phyloP scores from a whole-genome alignment of 371 early-diverging fungal species.

The Globomyces sp. region DNA sequence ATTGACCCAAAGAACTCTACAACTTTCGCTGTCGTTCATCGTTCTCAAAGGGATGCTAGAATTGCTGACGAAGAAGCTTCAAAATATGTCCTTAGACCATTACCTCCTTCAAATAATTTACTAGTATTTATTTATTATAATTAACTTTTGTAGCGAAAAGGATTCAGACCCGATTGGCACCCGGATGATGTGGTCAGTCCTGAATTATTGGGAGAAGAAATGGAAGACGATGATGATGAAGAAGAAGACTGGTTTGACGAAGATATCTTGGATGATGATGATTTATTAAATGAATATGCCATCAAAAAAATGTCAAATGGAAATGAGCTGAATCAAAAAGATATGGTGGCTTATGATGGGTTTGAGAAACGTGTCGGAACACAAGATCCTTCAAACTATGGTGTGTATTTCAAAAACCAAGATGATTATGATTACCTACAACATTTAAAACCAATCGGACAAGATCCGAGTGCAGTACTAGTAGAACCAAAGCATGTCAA shows the following conservation, averaged over 20 bases:
- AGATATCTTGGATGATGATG: constrained; percentile 13
- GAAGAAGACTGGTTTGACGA: constrained; percentile 26
- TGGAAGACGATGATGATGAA: constrained; percentile 24
- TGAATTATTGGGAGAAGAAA: constrained; percentile 21
- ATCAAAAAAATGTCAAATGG: neutral
- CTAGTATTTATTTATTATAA: no score
- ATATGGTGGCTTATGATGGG: constrained; percentile 7
- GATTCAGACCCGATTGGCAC: constrained; percentile 27
- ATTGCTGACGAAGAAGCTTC: constrained; percentile 79
- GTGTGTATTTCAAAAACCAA: constrained; percentile 82
- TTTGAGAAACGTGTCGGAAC: constrained; percentile 5
- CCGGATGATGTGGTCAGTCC: constrained; percentile 26
- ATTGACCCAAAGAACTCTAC: constrained; percentile 83
- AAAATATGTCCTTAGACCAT: constrained; percentile 78
- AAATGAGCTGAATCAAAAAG: neutral
- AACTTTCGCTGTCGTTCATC: constrained; percentile 86
- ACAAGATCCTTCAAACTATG: constrained; percentile 72
- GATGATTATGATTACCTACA: constrained; percentile 88
- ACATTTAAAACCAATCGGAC: constrained; percentile 87
- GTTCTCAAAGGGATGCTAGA: constrained; percentile 93
- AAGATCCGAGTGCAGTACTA: constrained; percentile 71
- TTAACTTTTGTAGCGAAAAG: constrained; percentile 27
- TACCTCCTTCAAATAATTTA: constrained; percentile 61
- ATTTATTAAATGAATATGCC: neutral
- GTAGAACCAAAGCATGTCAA: constrained; percentile 58